Conservation (phyloP, 2,329 filamentous ascomycete species). For the Arthrobotrys pseudoclavata region DNA sequence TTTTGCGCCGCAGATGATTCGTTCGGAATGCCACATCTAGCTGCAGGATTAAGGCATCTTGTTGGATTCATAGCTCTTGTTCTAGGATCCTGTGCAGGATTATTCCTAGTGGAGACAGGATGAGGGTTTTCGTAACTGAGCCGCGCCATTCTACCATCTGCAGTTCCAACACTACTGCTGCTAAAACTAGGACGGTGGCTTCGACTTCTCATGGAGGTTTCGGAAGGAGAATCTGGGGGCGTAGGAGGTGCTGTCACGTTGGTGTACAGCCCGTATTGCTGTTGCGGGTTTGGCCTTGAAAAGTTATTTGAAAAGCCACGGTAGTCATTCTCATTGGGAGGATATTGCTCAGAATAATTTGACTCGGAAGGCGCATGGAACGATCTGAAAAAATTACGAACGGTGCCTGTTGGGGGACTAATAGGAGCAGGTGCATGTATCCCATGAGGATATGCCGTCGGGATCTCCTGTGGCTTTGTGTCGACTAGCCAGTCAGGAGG, state of each 20-base stretch:
- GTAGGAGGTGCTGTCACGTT: constrained; percentile 36
- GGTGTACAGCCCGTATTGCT: constrained; percentile 37
- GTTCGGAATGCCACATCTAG: constrained; percentile 6
- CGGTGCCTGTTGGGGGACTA: constrained; percentile 6
- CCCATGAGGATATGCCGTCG: neutral
- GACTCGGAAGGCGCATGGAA: constrained; percentile 39
- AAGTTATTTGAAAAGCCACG: constrained; percentile 28
- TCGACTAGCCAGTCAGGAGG: constrained; percentile 51
- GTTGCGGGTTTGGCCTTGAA: constrained; percentile 35
- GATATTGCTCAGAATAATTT: constrained; percentile 28
- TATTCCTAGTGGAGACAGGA: constrained; percentile 11
- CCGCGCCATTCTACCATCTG: constrained; percentile 25
- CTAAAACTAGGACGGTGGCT: constrained; percentile 43
- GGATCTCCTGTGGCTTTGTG: constrained; percentile 22
- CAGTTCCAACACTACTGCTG: constrained; percentile 21
- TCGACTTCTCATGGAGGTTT: constrained; percentile 23
- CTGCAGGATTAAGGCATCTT: neutral
- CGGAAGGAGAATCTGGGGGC: constrained; percentile 51
- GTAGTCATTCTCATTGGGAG: constrained; percentile 18
- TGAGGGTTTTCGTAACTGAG: constrained; percentile 28
- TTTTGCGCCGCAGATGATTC: constrained; percentile 17
- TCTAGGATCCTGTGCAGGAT: constrained; percentile 1
- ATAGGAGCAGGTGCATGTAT: constrained; percentile 36
- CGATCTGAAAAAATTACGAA: constrained; percentile 43
- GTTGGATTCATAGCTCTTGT: constrained; percentile 7